Base-by-base conservation (phyloP, 1,139 yeast genomes). In the Zygoascus sp. region DNA sequence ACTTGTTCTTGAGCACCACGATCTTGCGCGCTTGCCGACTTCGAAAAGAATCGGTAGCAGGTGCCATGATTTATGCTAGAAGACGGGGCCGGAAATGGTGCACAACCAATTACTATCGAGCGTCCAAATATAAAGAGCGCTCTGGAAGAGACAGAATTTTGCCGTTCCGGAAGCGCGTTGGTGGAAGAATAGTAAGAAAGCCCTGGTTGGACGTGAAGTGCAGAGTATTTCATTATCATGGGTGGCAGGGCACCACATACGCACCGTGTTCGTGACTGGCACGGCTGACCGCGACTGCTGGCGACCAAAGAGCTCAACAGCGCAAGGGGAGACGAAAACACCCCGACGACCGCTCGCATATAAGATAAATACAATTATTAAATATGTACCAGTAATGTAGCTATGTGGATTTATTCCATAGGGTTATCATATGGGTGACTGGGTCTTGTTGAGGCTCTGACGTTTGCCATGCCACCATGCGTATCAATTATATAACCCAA, bases 21-120 rank as follows among this genome's bases (percentile, higher is more conserved):
- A 30, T 30, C 34, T 30, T 30, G 34, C 34, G 34, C 34, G 34
- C 34, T 15, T 30, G 17, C 7, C 34, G 34, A 30, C 16, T 15
- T 3, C 5, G 11, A 4, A 16, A 30, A 30, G 34, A 30, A 2
- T 30, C 34, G 8, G 17, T 4, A 13, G 34, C 8, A 15, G 32
- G 32, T 7, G 34, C 3, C 34, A 30, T 30, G 34, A n/a, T 3
- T 25, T n/a, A n/a, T n/a, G n/a, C n/a, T n/a, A n/a, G n/a, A n/a
- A n/a, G n/a, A n/a, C n/a, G n/a, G n/a, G n/a, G n/a, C n/a, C n/a
- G n/a, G n/a, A n/a, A n/a, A n/a, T n/a, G n/a, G n/a, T n/a, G n/a
- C n/a, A n/a, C n/a, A n/a, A n/a, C n/a, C n/a, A n/a, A n/a, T n/a
- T n/a, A n/a, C n/a, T n/a, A n/a, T n/a, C n/a, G n/a, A n/a, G n/a